Evolutionary conservation across 2,329 filamentous ascomycete genomes (phyloP).

Genomic region (Neopestalotiopsis sp.): DNA sequence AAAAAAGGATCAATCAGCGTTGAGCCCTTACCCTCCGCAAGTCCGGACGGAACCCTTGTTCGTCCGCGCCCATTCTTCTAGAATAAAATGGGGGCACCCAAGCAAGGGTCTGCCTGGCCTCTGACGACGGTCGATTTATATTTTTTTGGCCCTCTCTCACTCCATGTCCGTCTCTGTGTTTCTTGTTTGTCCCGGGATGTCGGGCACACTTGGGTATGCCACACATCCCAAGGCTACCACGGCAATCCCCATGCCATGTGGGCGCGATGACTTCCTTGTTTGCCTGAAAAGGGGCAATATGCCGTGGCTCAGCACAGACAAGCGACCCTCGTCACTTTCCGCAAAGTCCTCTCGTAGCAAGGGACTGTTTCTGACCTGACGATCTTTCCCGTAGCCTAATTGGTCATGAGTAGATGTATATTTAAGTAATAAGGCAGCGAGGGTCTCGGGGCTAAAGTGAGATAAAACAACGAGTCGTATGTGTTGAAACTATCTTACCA

Average conservation of each 20-base stretch:
- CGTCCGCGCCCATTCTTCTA: not conserved
- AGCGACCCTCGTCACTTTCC: not conserved
- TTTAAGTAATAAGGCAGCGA: not conserved
- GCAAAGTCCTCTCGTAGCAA: not conserved
- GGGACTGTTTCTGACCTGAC: not conserved
- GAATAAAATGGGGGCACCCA: constrained; percentile 1
- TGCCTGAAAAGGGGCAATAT: constrained; percentile 6
- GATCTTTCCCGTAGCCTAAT: not conserved
- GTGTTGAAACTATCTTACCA: not conserved
- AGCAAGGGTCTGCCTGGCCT: constrained; percentile 6
- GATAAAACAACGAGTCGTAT: not conserved
- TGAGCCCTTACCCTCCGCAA: not conserved
- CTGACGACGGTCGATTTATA: not conserved
- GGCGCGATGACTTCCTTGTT: constrained; percentile 12
- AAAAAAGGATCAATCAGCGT: not conserved
- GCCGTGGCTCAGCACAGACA: constrained; percentile 2
- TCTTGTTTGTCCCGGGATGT: not conserved
- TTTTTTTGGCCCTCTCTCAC: not conserved
- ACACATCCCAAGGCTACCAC: not conserved
- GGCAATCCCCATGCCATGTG: constrained; percentile 9
- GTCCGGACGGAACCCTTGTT: constrained; percentile 5
- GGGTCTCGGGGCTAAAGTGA: not conserved
- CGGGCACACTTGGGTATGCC: not conserved
- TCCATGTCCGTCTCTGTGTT: too few relatives aligned
- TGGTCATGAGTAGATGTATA: not conserved